Evolutionary conservation across 768 basidiomycete species (phyloP).

Genomic region (Tulasnella calospora): DNA sequence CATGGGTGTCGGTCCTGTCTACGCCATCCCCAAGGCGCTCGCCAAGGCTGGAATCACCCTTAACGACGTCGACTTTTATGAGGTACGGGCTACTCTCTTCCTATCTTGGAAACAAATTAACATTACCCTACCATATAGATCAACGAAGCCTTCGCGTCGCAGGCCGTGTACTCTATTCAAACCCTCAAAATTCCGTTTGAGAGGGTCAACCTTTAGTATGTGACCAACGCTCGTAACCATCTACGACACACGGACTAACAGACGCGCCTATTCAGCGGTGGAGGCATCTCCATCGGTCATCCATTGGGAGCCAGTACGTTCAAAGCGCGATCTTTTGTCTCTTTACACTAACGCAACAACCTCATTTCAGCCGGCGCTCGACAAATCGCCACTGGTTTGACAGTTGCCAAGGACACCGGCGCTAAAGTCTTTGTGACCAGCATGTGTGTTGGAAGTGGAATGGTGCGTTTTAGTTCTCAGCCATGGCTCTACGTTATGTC

Average conservation of each 20-base stretch:
- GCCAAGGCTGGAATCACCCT: constrained; percentile 57
- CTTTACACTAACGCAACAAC: no score
- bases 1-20: constrained; percentile 90
- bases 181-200: constrained; percentile 63
- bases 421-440: constrained; percentile 77
- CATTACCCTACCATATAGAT: constrained; percentile 39
- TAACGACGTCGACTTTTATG: constrained; percentile 81
- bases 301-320: constrained; percentile 77
- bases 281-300: constrained; percentile 86
- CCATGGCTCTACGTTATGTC: neutral
- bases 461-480: constrained; percentile 38
- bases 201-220: constrained; percentile 69
- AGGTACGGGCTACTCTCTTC: constrained; percentile 34
- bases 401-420: constrained; percentile 69
- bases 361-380: constrained; percentile 35
- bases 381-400: constrained; percentile 77
- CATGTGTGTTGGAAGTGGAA: constrained; percentile 88
- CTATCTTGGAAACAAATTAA: no score
- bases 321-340: neutral
- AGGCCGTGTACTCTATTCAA: constrained; percentile 65
- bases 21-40: constrained; percentile 74
- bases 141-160: constrained; percentile 80
- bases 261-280: constrained; percentile 44
- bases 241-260: neutral
- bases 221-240: neutral